These are phyloP conservation scores for Malbranchea zuffiana DNA, from an alignment of 2,329 filamentous ascomycete genomes.

Conservation along the genomic window DNA sequence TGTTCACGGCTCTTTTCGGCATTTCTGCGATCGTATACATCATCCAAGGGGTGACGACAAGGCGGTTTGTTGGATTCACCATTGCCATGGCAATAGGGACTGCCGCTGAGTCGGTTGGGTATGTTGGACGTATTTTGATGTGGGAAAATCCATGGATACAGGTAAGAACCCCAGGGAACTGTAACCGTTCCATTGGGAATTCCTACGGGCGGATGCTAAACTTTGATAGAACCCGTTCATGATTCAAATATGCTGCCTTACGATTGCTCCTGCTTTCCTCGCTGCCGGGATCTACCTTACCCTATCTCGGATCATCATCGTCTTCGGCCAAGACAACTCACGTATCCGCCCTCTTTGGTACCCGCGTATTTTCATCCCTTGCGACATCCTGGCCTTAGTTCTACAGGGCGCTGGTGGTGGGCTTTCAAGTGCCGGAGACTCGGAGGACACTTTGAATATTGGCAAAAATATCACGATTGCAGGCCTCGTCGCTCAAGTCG, in stretches of 20 bases:
- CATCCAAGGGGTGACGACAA: constrained; percentile 9
- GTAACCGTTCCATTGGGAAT: not conserved
- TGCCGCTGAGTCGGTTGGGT: constrained; percentile 48
- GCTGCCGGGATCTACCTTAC: constrained; percentile 55
- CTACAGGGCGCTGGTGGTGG: constrained; percentile 53
- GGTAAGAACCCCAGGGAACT: too few relatives aligned
- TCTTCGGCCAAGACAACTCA: constrained; percentile 26
- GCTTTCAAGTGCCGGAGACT: constrained; percentile 37
- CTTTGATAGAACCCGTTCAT: constrained; percentile 20
- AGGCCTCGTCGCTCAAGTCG: constrained; percentile 51
- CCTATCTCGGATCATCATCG: constrained; percentile 34
- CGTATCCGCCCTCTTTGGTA: constrained; percentile 25
- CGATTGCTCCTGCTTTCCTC: constrained; percentile 54
- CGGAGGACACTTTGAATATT: constrained; percentile 24
- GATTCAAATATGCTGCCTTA: constrained; percentile 41
- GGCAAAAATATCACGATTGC: constrained; percentile 57
- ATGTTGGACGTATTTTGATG: constrained; percentile 47
- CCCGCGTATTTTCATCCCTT: constrained; percentile 46
- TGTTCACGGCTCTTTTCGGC: constrained; percentile 10
- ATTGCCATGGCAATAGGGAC: constrained; percentile 46
- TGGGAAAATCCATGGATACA: constrained; percentile 38
- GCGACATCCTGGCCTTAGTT: constrained; percentile 50
- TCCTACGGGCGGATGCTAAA: not conserved
- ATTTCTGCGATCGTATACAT: constrained; percentile 9
- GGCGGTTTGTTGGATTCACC: constrained; percentile 12